Conservation (phyloP, 306 rosid genomes). For the Ceratonia siliqua region DNA sequence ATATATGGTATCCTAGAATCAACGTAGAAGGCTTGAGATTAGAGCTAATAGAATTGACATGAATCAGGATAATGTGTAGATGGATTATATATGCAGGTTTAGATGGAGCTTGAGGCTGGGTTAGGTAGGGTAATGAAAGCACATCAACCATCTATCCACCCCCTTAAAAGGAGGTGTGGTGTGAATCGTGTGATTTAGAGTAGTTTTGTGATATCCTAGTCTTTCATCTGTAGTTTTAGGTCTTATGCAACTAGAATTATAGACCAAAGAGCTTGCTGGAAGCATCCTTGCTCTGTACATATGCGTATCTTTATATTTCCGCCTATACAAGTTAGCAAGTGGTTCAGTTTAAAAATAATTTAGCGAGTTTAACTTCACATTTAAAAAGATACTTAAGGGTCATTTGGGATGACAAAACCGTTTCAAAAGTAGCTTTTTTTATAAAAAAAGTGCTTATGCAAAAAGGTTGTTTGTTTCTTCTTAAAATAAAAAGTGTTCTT, state of each 20-base stretch:
- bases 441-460: too few relatives aligned
- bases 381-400: too few relatives aligned
- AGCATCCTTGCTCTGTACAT: neutral
- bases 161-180: neutral
- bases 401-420: too few relatives aligned
- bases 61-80: neutral
- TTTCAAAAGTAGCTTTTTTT: too few relatives aligned
- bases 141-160: neutral
- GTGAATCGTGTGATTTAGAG: neutral
- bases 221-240: neutral
- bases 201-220: neutral
- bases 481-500: too few relatives aligned
- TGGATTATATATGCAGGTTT: neutral
- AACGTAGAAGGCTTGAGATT: slow-evolving; percentile 6
- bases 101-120: neutral
- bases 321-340: too few relatives aligned
- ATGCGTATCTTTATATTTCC: too few relatives aligned
- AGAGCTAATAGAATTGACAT: neutral
- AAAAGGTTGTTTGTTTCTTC: too few relatives aligned
- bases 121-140: slow-evolving; percentile 18
- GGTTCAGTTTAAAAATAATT: too few relatives aligned
- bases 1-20: slow-evolving; percentile 6
- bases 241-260: neutral
- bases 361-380: too few relatives aligned
- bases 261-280: neutral